These are phyloP conservation scores for Bacidia rubella DNA, from an alignment of 495 filamentous ascomycete genomes.

Conservation along the genomic window DNA sequence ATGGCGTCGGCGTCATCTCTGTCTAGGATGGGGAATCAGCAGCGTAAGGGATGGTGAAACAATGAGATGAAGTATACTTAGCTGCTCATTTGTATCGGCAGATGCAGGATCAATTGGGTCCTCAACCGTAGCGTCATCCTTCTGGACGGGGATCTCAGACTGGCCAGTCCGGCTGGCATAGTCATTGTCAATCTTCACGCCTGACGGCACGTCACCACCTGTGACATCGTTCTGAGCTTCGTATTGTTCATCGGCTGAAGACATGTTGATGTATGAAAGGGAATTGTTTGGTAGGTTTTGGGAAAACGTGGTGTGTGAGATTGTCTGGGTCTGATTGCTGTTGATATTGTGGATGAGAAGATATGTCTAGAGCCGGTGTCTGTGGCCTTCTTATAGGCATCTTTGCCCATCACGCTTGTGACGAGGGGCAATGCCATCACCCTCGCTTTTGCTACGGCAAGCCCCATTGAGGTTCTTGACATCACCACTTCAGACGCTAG, in stretches of 20 bases:
- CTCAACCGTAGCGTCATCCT: conserved; percentile 35
- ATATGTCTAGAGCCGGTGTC: not conserved
- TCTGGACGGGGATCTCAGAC: conserved; percentile 35
- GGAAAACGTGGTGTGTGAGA: not conserved
- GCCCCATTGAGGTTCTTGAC: not conserved
- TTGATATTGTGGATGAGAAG: not conserved
- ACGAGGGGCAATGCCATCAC: not conserved
- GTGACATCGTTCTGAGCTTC: conserved; percentile 17
- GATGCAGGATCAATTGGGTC: conserved; percentile 30
- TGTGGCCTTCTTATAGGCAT: not conserved
- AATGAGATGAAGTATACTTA: conserved; percentile 30
- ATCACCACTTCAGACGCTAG: not conserved
- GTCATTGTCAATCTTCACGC: conserved; percentile 22
- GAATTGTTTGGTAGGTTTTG: not conserved
- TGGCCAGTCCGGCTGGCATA: conserved; percentile 30
- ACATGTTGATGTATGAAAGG: not conserved
- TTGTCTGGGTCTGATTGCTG: not conserved
- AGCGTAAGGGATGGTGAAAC: too few species aligned
- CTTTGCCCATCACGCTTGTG: not conserved
- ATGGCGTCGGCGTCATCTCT: conserved; percentile 41
- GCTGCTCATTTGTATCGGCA: conserved; percentile 36
- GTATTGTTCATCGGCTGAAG: conserved; percentile 19
- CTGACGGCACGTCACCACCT: conserved; percentile 12
- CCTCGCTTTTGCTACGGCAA: not conserved
- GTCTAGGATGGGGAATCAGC: too few species aligned